Base-by-base conservation (phyloP, 306 rosid species). In the Senna tora region DNA sequence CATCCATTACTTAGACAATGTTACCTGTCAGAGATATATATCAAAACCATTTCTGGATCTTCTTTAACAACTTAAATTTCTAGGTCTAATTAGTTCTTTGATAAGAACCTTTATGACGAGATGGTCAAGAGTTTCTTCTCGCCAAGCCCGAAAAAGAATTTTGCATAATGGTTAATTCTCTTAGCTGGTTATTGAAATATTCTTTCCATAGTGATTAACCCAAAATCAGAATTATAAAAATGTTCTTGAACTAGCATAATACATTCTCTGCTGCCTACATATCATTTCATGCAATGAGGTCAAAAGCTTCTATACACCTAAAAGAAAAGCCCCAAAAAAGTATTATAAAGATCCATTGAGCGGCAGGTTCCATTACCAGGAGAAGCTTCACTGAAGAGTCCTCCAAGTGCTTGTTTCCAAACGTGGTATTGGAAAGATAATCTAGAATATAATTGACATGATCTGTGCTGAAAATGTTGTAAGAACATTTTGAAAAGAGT, bases 401-500 rank as follows among this genome's bases (percentile, higher is more conserved):
- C 79, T 84, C 88, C 71, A 79, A 85, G 74, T 79, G 71, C 76
- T 77, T 82, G 45, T 46, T 72, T 80, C 66, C 85, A 63, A 55
- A 47, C 71, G 76, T 46, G 54, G 52, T 69, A 56, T 81, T 60
- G 61, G 81, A 78, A 74, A 91, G 83, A 81, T 73, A 69, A 67
- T 85, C 82, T 67, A 91, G 81, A 77, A 87, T 81, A 54, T 78
- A 86, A 60, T 58, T 65, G 65, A 89, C 77, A 59, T 89, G 92
- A 65, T 84, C 96, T 50, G 93, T 75, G 85, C 90, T 79, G 83
- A 94, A 94, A 83, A 87, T 82, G 74, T 85, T 91, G 58, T 77
- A 75, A 56, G 96, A 94, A 85, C 99, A 89, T 79, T 86, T 94
- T 52, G 86, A 86, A 75, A 91, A 82, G 41, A 94, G 89, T 57